Base-by-base conservation (phyloP, 441 rosid genomes). In the Viola pubescens region DNA sequence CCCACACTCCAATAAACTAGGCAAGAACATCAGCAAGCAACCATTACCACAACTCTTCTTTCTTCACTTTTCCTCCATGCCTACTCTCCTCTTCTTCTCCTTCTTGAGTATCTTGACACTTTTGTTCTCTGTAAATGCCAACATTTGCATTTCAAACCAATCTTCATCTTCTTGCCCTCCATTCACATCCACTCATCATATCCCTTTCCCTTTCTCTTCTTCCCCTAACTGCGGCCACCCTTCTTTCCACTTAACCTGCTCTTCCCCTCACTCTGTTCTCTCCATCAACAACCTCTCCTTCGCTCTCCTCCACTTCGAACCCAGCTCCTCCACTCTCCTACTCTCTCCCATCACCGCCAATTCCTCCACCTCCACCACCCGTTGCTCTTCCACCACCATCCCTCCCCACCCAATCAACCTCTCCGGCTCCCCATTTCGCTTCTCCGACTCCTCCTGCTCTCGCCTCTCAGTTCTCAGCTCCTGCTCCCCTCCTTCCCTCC, bases 211-310 rank as follows among this genome's bases (percentile, higher is more conserved):
- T 3, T 91, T 86, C 82, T 91, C 98, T 5, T 13, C 74, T 1
- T 70, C 81, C 3, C 76, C 86, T 0, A 94, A 96, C 13, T 81
- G 88, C 53, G 96, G 96, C 56, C 98, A 91, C 69, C 98, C 96
- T 2, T 68, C 73, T 37, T 91, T 91, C 75, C 81, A 71, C 48
- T 67, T 88, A 61, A 80, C 77, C 65, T 91, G 98, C 80, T 67
- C 82, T 6, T 68, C 77, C 9, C 82, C 92, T 37, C 70, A 64
- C 76, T 76, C 98, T 46, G 64, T 66, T 53, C 64, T 91, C 79
- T 62, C 90, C 72, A 72, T 91, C 44, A 82, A 84, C 68, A 74
- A 77, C 65, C 58, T 79, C 59, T 62, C 91, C 50, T 91, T 88
- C 63, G 52, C 86, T 52, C 67, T 91, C 63, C 79, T 84, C 45